Base-by-base conservation (phyloP, 805 yeast species). In the Kluyveromyces siamensis region DNA sequence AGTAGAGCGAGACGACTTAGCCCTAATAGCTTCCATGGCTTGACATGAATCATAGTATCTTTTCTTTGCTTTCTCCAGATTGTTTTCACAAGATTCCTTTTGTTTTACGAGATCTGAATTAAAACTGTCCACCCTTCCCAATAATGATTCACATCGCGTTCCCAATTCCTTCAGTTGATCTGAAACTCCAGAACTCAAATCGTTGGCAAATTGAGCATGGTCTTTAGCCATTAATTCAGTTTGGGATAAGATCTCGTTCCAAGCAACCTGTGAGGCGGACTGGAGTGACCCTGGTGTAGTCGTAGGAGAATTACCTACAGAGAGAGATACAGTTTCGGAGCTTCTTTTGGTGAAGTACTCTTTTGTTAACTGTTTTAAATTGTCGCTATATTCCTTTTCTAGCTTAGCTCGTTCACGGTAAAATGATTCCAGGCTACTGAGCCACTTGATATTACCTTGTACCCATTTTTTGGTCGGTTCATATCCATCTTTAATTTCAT, bases 211-310 rank as follows among this genome's bases (percentile, higher is more conserved):
- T 45, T 74, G 67, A 25, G 64, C 62, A 55, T 80, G 81, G 56
- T 86, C 95, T 47, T 74, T 77, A 37, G 96, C 83, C 37, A 86
- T 77, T 21, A 75, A 70, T 65, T 90, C 97, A 1, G 96, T 87
- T 60, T 87, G 93, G 2, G 84, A 75, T 50, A 91, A 74, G 7
- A 90, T 77, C 54, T 88, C 95, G 41, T 79, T 87, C 99, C 99
- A 91, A 1, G 95, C 79, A 11, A 87, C 95, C 52, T 90, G 69
- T 14, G 86, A 74, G 0, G 96, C 96, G 54, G 86, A 76, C 62
- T 93, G 98, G 45, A 91, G 71, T 0, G 97, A 88, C 0, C 99
- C 99, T 0, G 99, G 98, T 0, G 99, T 93, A 40, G 87, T 77
- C 40, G 81, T 76, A 0, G 99, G 99, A 16, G 78, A 77, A 51